phyloP scores from a whole-genome alignment of 2,329 filamentous ascomycete species.

The Coniella vitis region DNA sequence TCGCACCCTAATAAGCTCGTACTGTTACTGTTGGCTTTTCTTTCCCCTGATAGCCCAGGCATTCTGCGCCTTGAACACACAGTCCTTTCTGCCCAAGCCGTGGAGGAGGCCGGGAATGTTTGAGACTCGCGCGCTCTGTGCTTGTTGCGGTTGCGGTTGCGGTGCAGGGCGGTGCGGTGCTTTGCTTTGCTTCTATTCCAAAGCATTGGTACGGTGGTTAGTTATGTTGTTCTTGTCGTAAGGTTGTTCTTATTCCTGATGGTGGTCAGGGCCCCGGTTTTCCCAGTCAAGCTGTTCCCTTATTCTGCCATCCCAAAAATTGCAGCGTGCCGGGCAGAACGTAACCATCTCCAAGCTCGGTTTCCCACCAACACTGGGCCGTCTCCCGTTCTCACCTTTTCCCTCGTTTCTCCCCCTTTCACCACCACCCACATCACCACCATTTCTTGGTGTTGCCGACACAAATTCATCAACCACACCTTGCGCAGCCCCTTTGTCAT shows the following conservation, averaged over 20 bases:
- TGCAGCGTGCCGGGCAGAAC: conserved; percentile 40
- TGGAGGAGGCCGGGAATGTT: background rate
- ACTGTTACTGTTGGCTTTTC: too few species aligned
- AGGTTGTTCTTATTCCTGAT: background rate
- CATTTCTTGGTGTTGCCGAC: conserved; percentile 15
- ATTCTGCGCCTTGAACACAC: too few species aligned
- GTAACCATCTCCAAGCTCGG: conserved; percentile 42
- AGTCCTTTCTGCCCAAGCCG: background rate
- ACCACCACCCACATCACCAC: conserved; percentile 24
- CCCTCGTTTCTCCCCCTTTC: conserved; percentile 21
- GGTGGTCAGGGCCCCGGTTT: conserved; percentile 39
- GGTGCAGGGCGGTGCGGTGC: too few species aligned
- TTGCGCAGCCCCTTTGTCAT: conserved; percentile 25
- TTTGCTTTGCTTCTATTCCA: background rate
- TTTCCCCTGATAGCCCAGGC: too few species aligned
- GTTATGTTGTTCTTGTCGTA: too few species aligned
- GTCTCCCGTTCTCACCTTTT: conserved; percentile 31
- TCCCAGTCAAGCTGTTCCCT: conserved; percentile 27
- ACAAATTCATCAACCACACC: conserved; percentile 27
- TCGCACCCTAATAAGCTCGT: too few species aligned
- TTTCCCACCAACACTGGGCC: conserved; percentile 11
- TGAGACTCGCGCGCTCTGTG: background rate
- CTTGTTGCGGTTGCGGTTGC: background rate
- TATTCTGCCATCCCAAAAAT: conserved; percentile 34
- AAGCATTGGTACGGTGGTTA: background rate